phyloP scores from a whole-genome alignment of 176 grass and related monocot species.

The Juncus inflexus region DNA sequence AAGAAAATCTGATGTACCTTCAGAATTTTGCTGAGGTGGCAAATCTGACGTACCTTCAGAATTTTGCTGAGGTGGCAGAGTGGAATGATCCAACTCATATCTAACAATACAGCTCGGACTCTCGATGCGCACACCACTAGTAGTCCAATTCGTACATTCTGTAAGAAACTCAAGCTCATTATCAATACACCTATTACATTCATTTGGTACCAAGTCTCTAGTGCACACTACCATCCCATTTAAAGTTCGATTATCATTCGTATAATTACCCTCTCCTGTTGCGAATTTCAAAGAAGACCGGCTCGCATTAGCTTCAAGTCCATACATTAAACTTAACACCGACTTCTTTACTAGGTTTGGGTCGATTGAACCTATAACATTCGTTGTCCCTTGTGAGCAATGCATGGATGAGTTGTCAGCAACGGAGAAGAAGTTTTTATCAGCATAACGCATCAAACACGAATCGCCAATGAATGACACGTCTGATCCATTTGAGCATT shows the following conservation, averaged over 20 bases:
- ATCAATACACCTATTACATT: conserved; percentile 31
- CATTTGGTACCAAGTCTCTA: background rate
- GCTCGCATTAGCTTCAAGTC: conserved; percentile 22
- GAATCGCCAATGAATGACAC: conserved; percentile 19
- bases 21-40: too few relatives aligned
- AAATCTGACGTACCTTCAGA: too few relatives aligned
- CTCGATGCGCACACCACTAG: background rate
- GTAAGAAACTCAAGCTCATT: background rate
- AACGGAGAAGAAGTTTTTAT: conserved; percentile 15
- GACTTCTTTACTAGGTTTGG: background rate
- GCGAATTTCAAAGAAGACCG: background rate
- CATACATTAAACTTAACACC: background rate
- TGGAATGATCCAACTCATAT: background rate
- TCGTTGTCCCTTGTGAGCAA: background rate
- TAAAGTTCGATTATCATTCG: background rate
- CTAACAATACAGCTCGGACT: background rate
- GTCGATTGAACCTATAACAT: conserved; percentile 28
- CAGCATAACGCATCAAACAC: conserved; percentile 32
- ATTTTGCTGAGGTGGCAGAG: too few relatives aligned
- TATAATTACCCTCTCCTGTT: conserved; percentile 16
- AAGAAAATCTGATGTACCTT: too few relatives aligned
- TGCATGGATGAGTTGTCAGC: conserved; percentile 3
- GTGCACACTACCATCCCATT: conserved; percentile 34
- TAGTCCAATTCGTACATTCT: background rate
- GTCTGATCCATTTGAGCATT: conserved; percentile 9